Evolutionary conservation across 2,329 filamentous ascomycete species (phyloP).

Genomic region (Colletotrichum phormii): DNA sequence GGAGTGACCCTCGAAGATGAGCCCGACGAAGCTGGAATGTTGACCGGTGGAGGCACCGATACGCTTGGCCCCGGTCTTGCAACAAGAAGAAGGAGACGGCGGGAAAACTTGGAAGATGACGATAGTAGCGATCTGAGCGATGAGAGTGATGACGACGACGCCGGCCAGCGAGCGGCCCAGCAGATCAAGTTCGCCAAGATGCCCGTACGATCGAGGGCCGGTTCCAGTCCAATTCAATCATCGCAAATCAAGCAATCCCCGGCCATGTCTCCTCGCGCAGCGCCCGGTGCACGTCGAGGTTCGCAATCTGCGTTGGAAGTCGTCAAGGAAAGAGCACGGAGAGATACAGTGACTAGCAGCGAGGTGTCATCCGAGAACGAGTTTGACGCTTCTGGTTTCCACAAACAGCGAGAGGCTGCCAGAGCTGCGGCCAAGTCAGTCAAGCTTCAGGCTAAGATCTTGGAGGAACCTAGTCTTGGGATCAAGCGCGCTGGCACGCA

Average conservation of each 20-base stretch:
- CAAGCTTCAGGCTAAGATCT: slow-evolving; percentile 64
- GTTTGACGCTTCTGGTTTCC: slow-evolving; percentile 74
- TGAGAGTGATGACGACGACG: slow-evolving; percentile 82
- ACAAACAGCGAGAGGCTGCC: slow-evolving; percentile 71
- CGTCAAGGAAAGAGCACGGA: slow-evolving; percentile 75
- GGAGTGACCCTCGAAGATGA: slow-evolving; percentile 77
- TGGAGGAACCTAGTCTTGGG: slow-evolving; percentile 59
- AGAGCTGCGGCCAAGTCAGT: slow-evolving; percentile 66
- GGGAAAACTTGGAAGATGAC: slow-evolving; percentile 84
- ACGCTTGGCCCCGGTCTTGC: slow-evolving; percentile 76
- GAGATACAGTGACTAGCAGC: slow-evolving; percentile 84
- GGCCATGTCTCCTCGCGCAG: slow-evolving; percentile 59
- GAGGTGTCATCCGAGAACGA: slow-evolving; percentile 88
- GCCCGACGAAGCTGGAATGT: slow-evolving; percentile 78
- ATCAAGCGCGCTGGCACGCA: slow-evolving; percentile 60
- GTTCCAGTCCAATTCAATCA: slow-evolving; percentile 85
- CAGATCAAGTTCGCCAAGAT: slow-evolving; percentile 98
- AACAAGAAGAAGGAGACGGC: slow-evolving; percentile 72
- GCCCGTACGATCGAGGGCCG: slow-evolving; percentile 86
- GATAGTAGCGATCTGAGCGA: slow-evolving; percentile 89
- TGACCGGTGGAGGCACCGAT: slow-evolving; percentile 75
- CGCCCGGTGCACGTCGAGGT: slow-evolving; percentile 65
- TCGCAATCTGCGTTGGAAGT: slow-evolving; percentile 79
- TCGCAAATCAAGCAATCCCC: slow-evolving; percentile 70
- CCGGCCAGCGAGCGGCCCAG: slow-evolving; percentile 77